These are phyloP conservation scores for Phytophthora capsici DNA, from an alignment of 352 stramenopile genomes.

Conservation along the genomic window DNA sequence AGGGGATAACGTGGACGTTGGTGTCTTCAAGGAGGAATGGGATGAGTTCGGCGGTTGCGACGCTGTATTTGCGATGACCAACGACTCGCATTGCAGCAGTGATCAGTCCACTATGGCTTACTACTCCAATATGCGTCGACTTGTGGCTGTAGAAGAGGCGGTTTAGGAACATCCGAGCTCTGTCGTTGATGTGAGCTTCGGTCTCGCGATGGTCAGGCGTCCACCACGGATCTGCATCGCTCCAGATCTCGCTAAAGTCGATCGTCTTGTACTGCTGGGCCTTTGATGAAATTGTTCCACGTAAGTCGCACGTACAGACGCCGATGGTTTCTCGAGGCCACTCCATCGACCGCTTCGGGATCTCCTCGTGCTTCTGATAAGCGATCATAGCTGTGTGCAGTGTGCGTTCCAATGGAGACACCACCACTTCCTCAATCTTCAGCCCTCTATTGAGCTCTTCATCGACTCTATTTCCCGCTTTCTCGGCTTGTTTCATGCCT, in stretches of 20 bases:
- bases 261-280: slow-evolving; percentile 23
- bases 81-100: slow-evolving; percentile 23
- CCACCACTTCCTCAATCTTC: slow-evolving; percentile 21
- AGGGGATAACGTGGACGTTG: slow-evolving; percentile 4
- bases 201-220: slow-evolving; percentile 27
- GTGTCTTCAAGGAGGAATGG: slow-evolving; percentile 36
- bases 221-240: slow-evolving; percentile 37
- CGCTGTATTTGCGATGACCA: slow-evolving; percentile 23
- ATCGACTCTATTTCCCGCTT: slow-evolving; percentile 18
- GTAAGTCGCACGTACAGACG: slow-evolving; percentile 35
- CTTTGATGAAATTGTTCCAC: slow-evolving; percentile 29
- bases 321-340: slow-evolving; percentile 36
- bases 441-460: slow-evolving; percentile 12
- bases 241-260: slow-evolving; percentile 34
- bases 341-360: slow-evolving; percentile 33
- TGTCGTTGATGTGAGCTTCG: slow-evolving; percentile 31
- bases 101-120: slow-evolving; percentile 30
- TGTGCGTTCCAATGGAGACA: slow-evolving; percentile 35
- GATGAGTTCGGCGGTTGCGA: slow-evolving; percentile 20
- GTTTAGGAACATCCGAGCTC: slow-evolving; percentile 34
- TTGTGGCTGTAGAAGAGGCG: slow-evolving; percentile 30
- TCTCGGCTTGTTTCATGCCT: slow-evolving; percentile 23
- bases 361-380: slow-evolving; percentile 22
- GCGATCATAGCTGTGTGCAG: slow-evolving; percentile 36
- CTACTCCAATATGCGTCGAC: slow-evolving; percentile 17